phyloP scores from a whole-genome alignment of 2,329 filamentous ascomycete genomes.

The Fusarium sp. region DNA sequence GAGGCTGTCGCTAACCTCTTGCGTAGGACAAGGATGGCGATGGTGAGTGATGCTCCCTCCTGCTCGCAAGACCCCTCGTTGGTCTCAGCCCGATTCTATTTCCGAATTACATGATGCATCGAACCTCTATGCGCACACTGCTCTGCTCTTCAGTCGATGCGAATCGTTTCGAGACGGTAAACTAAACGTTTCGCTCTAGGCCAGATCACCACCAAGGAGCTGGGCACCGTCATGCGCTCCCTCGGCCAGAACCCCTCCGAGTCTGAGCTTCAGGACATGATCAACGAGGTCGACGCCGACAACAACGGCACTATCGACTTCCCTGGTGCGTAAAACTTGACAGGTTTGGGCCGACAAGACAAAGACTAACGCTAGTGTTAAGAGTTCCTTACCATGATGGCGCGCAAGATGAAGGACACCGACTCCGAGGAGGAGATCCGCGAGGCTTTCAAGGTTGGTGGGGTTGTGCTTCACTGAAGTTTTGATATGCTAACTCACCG shows the following conservation, averaged over 20 bases:
- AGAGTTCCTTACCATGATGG: slow-evolving; percentile 96
- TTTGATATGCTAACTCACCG: neutral
- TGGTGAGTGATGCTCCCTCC: slow-evolving; percentile 70
- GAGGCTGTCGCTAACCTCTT: slow-evolving; percentile 43
- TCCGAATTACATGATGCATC: slow-evolving; percentile 18
- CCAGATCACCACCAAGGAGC: slow-evolving; percentile 92
- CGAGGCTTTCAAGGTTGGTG: slow-evolving; percentile 83
- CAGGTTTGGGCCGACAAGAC: neutral
- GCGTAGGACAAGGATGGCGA: slow-evolving; percentile 88
- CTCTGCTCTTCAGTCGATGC: slow-evolving; percentile 12
- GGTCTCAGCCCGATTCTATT: slow-evolving; percentile 21
- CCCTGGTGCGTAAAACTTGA: slow-evolving; percentile 71
- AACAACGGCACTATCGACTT: slow-evolving; percentile 95
- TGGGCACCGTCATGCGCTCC: slow-evolving; percentile 91
- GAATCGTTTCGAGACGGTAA: slow-evolving; percentile 19
- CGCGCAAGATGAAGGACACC: slow-evolving; percentile 93
- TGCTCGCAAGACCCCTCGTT: slow-evolving; percentile 23
- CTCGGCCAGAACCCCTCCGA: slow-evolving; percentile 91
- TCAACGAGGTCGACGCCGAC: slow-evolving; percentile 92
- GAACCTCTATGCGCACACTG: neutral
- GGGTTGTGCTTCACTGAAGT: neutral
- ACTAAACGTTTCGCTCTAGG: slow-evolving; percentile 62
- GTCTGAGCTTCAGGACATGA: slow-evolving; percentile 93
- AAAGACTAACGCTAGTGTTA: slow-evolving; percentile 38
- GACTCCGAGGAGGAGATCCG: slow-evolving; percentile 92